Evolutionary conservation across 75 land plant species (phyloP), one percentile per base, ranked within the genome.

Genomic region (Pinus taeda): DNA sequence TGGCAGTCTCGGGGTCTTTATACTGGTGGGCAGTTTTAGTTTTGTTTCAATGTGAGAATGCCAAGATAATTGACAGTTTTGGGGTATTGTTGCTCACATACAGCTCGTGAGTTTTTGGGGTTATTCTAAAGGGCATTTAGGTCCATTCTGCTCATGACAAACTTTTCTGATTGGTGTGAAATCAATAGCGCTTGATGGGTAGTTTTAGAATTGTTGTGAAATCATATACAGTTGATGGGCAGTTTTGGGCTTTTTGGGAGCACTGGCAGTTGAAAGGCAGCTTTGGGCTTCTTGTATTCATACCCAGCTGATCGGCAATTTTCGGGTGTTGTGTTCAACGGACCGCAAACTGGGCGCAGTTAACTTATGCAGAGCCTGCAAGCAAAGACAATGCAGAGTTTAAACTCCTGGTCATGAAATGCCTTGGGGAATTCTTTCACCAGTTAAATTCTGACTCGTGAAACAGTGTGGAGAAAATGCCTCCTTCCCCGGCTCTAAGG

Each of bases 401-500:
- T 42, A 15, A 24, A 5, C n/a, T 55, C 26, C 20, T 73, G 45
- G 15, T 26, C 14, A 73, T 73, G 57, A 15, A 53, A 73, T 26
- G 58, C 20, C 26, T 73, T 56, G 36, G 37, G 59, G 59, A 73
- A 15, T 55, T 56, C 29, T 55, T 55, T 57, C 3, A 42, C 17
- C 36, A 57, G 74, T 20, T 56, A 22, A 57, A 9, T 55, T 26
- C 8, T 53, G 58, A 24, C 3, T 73, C 5, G 37, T 24, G 21
- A 55, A 57, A 29, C 29, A 73, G 57, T 73, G 59, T 8, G 37
- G 69, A 57, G 59, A 75, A 71, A 56, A 87, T 87, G 89, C 79
- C 86, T 15, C 87, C 89, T 81, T 79, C 83, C 29, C 89, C 91
- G 58, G 83, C 86, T 45, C 60, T 84, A 75, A 82, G 84, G 74